phyloP scores from a whole-genome alignment of 441 rosid genomes.

The Gossypium davidsonii region DNA sequence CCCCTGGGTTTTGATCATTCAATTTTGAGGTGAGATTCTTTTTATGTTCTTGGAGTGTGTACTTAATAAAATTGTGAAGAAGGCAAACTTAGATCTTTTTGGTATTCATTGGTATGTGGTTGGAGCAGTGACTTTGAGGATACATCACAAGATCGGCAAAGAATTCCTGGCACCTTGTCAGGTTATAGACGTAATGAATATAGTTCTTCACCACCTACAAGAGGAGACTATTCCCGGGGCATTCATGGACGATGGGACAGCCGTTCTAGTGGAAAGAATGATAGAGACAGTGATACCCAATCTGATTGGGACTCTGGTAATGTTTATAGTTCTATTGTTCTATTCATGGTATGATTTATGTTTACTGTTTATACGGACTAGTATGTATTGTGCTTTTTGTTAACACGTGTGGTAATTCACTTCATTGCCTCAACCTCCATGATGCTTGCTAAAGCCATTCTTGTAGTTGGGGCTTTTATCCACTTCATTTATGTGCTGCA shows the following conservation, averaged over 20 bases:
- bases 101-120: conserved; percentile 5
- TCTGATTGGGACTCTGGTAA: conserved; percentile 76
- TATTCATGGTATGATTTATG: not conserved
- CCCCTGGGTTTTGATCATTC: conserved; percentile 59
- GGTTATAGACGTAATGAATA: conserved; percentile 64
- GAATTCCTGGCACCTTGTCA: conserved; percentile 52
- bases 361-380: not conserved
- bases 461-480: not conserved
- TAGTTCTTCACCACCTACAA: conserved; percentile 84
- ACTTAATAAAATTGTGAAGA: not conserved
- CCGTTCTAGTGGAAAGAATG: conserved; percentile 70
- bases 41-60: not conserved
- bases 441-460: not conserved
- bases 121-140: conserved; percentile 61
- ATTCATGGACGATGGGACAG: conserved; percentile 83
- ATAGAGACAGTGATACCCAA: conserved; percentile 69
- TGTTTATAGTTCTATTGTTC: conserved; percentile 13
- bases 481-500: not conserved
- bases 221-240: conserved; percentile 70
- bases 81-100: not conserved
- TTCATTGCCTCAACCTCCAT: not conserved
- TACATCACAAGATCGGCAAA: conserved; percentile 54
- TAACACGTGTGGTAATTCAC: not conserved
- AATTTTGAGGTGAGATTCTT: conserved; percentile 44
- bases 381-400: not conserved